Evolutionary conservation across 768 basidiomycete genomes (phyloP).

Genomic region (Boletus subcaerulescens): DNA sequence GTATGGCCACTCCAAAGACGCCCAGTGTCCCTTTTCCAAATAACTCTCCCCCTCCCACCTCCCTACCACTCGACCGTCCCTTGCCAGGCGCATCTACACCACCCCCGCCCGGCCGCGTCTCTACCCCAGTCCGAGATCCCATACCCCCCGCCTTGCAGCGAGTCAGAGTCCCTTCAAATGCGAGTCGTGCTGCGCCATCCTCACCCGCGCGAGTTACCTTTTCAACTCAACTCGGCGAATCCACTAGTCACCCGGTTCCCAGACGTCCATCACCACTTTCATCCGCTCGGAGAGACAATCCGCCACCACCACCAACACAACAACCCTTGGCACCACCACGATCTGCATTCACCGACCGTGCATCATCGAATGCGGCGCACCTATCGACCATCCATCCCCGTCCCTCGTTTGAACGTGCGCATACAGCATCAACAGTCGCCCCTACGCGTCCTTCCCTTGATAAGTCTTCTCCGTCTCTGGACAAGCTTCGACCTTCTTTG

Average conservation of each 20-base stretch:
- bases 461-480: conserved; percentile 14
- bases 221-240: conserved; percentile 12
- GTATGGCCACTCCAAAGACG: conserved; percentile 2
- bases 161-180: conserved; percentile 20
- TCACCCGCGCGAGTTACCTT: conserved; percentile 12
- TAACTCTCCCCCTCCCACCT: background rate
- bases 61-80: conserved; percentile 4
- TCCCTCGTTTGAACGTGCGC: conserved; percentile 17
- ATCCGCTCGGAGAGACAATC: conserved; percentile 12
- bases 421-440: conserved; percentile 13
- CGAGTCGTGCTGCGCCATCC: background rate
- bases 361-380: conserved; percentile 11
- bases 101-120: conserved; percentile 11
- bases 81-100: conserved; percentile 2
- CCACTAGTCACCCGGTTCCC: conserved; percentile 2
- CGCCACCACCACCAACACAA: background rate
- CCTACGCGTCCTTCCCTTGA: conserved; percentile 15
- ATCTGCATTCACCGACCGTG: conserved; percentile 3
- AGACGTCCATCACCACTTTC: conserved; percentile 18
- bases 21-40: conserved; percentile 7
- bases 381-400: conserved; percentile 6
- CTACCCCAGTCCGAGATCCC: conserved; percentile 14
- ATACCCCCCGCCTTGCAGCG: conserved; percentile 17
- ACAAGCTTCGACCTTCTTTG: conserved; percentile 13
- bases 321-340: conserved; percentile 8